Base-by-base conservation (phyloP, 2,329 filamentous ascomycete species). In the Trichophyton benhamiae region DNA sequence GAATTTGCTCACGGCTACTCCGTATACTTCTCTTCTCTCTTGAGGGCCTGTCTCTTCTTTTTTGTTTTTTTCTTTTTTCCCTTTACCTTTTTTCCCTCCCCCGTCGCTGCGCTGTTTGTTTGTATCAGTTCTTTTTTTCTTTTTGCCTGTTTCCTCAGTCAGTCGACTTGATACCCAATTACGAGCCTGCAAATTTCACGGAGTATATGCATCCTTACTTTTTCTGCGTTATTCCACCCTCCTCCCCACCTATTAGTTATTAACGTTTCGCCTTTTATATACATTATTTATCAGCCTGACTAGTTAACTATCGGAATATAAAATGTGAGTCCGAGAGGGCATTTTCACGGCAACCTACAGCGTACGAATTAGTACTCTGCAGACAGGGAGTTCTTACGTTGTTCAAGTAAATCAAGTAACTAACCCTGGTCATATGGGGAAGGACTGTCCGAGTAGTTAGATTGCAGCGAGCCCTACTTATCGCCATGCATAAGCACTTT, bases 101-200 rank as follows among this genome's bases (percentile, higher is more conserved):
- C 25, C 25, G 25, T 27, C 25, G 25, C 25, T 27, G n/a, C n/a
- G n/a, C n/a, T n/a, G n/a, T n/a, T n/a, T n/a, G 25, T 27, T 27
- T 27, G 25, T 27, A 27, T 27, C 25, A 27, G 25, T n/a, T 33
- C 30, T 30, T 53, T 30, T 30, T 25, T 20, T n/a, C 3, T 25
- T 27, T 33, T 25, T 53, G 17, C 22, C 22, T 8, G 5, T 52
- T 53, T 30, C 22, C 49, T 53, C 49, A 17, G 49, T 53, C 49
- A 22, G 11, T 27, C 5, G 49, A 53, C 30, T 30, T 53, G 49
- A 53, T 53, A 53, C 49, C 49, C 49, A 53, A 53, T 53, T 15
- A 53, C 30, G 22, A 53, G 49, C 49, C 49, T 53, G 49, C 49
- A 53, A 30, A 53, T 53, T 53, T 53, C 49, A 53, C 49, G 27